Conservation (phyloP, 345 rosid species). For the Acer campestre region DNA sequence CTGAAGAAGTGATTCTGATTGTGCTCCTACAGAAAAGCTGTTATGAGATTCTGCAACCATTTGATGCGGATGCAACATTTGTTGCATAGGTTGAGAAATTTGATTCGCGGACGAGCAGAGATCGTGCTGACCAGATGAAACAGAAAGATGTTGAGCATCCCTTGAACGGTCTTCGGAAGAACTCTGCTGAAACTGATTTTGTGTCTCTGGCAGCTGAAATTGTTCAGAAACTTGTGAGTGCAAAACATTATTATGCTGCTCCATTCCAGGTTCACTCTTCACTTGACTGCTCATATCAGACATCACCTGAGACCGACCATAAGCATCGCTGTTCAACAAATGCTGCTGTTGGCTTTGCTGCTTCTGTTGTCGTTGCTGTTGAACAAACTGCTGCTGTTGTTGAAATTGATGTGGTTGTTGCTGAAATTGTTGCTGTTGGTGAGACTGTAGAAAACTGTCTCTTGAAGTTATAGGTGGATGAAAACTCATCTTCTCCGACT, state of each 20-base stretch:
- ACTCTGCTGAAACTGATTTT: conserved; percentile 71
- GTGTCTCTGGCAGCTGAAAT: conserved; percentile 60
- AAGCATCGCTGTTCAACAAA: conserved; percentile 48
- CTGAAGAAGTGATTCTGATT: conserved; percentile 53
- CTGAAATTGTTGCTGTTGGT: conserved; percentile 69
- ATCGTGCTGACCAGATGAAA: conserved; percentile 47
- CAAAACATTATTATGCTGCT: conserved; percentile 48
- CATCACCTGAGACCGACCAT: conserved; percentile 56
- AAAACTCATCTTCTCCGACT: conserved; percentile 54
- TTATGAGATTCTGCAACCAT: conserved; percentile 51
- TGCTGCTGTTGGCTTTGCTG: conserved; percentile 66
- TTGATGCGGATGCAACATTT: conserved; percentile 55
- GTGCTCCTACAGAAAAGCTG: conserved; percentile 48
- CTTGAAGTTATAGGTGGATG: conserved; percentile 50
- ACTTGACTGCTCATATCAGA: conserved; percentile 54
- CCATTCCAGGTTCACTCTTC: conserved; percentile 70
- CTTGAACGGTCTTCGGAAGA: conserved; percentile 51
- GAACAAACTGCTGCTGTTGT: conserved; percentile 60
- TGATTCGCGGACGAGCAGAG: conserved; percentile 47
- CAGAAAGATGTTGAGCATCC: conserved; percentile 42
- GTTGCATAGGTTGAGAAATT: conserved; percentile 63
- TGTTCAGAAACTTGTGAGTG: conserved; percentile 62
- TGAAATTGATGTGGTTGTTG: conserved; percentile 60
- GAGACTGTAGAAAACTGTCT: conserved; percentile 54
- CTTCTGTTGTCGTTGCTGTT: conserved; percentile 55